A percentile compares a stretch with the other conserved stretches of the same genome.
Evolutionary conservation across 495 filamentous ascomycete species (phyloP).

Genomic region (Hypomontagnella submonticulosa): DNA sequence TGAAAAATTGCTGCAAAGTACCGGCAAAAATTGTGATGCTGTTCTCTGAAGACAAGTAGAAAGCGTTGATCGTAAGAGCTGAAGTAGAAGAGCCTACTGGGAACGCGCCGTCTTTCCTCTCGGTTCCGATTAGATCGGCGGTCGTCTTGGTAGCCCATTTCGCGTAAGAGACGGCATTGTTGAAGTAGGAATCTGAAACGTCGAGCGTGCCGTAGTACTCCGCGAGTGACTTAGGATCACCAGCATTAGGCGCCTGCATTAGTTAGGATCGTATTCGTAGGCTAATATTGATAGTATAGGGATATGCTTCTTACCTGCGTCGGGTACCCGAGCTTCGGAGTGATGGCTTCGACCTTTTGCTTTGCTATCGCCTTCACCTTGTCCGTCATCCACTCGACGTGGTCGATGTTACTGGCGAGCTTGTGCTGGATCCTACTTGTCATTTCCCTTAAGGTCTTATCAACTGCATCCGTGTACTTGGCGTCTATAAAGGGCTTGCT

Average conservation of each 20-base stretch:
- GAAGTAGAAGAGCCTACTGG: constrained; percentile 47
- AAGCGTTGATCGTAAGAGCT: constrained; percentile 31
- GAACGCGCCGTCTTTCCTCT: constrained; percentile 57
- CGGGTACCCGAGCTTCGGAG: constrained; percentile 26
- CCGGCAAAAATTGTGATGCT: constrained; percentile 74
- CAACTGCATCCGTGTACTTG: constrained; percentile 26
- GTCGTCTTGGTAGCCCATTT: constrained; percentile 17
- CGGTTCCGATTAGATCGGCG: constrained; percentile 17
- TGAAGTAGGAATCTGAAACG: constrained; percentile 65
- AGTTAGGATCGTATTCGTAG: background rate
- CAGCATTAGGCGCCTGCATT: constrained; percentile 61
- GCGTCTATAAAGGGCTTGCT: constrained; percentile 32
- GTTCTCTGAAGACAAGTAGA: constrained; percentile 29
- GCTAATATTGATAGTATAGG: too few relatives aligned
- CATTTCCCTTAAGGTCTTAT: constrained; percentile 27
- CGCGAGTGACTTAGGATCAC: constrained; percentile 63
- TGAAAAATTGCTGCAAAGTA: constrained; percentile 72
- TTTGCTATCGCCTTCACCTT: constrained; percentile 28
- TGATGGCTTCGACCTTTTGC: constrained; percentile 33
- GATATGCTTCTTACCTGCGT: constrained; percentile 16
- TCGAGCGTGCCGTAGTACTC: constrained; percentile 65
- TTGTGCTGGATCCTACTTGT: constrained; percentile 22
- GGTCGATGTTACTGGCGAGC: constrained; percentile 27
- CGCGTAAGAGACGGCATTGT: constrained; percentile 54
- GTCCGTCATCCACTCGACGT: constrained; percentile 36